Evolutionary conservation across 768 basidiomycete species (phyloP), one percentile per base, ranked within the genome.

Genomic region (Leucocoprinus leucothites): DNA sequence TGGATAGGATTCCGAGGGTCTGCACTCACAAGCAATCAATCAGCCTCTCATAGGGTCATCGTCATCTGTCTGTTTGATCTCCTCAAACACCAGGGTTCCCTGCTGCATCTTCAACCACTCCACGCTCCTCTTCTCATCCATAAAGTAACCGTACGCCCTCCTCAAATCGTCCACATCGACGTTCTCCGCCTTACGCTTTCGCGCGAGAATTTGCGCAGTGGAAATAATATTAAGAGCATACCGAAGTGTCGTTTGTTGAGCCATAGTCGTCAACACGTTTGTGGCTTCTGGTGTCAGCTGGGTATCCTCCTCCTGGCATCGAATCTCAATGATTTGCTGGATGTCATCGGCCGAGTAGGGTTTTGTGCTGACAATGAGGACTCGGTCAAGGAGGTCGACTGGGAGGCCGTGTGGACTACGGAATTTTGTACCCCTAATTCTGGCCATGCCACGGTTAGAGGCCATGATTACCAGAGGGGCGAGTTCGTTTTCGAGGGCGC

Each of bases 381-480:
- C 91, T 35, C 96, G 85, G 72, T 99, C 96, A 51, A 99, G 82
- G 31, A 98, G 77, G 70, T 98, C 96, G 28, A 91, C 86, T 0
- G 96, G 96, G 7, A 99, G 82, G 25, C 96, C 96, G 66, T 99
- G 96, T 1, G 96, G 96, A 60, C 88, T 89, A 62, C 87, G 86
- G 74, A 94, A 92, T 65, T 91, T 94, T 21, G 96, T 98, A 34
- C 96, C 96, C 58, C 96, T 82, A 70, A 99, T 97, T 49, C 91
- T 82, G 3, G 94, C 85, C 82, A 94, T 94, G 3, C 96, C 96
- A 14, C 96, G 81, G 68, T 99, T 99, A 44, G 91, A 93, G 1
- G 96, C 96, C 96, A 99, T 98, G 64, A 99, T 94, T 35, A 99
- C 96, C 51, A 98, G 75, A 1, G 96, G 96, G 1, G 96, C 87